Percentiles rank a stretch among this genome's conserved stretches.
Evolutionary conservation across 108 stramenopile genomes (phyloP).

Genomic region (Conticribra guillardii): DNA sequence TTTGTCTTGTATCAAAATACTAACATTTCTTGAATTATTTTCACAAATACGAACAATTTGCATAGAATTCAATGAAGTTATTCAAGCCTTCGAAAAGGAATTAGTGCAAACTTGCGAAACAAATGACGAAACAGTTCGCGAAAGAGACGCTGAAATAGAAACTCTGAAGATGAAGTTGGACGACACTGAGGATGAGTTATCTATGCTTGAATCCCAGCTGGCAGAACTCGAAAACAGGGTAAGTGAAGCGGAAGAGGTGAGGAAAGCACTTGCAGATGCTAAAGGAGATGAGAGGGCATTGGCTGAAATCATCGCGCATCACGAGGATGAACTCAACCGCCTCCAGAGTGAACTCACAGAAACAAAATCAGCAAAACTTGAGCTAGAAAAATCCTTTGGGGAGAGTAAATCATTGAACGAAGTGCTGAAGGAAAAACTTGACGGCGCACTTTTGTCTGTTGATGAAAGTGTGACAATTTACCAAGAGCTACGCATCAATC

Average conservation of each 20-base stretch:
- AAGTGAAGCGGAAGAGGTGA: constrained; percentile 1
- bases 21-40: too few relatives aligned
- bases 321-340: constrained; percentile 3
- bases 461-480: constrained; percentile 11
- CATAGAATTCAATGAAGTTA: constrained; percentile 28
- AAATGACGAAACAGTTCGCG: constrained; percentile 6
- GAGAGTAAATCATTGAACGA: constrained; percentile 8
- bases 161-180: constrained; percentile 19
- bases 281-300: constrained; percentile 6
- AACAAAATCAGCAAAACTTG: constrained; percentile 1
- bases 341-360: neutral
- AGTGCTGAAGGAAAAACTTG: constrained; percentile 11
- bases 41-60: too few relatives aligned
- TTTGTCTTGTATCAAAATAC: too few relatives aligned
- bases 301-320: constrained; percentile 10
- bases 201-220: constrained; percentile 10
- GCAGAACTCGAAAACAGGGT: constrained; percentile 15
- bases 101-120: constrained; percentile 26
- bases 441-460: constrained; percentile 11
- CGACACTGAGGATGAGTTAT: constrained; percentile 6
- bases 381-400: constrained; percentile 6
- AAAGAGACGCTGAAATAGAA: constrained; percentile 10
- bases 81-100: constrained; percentile 31
- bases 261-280: constrained; percentile 15
- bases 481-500: constrained; percentile 2